Evolutionary conservation across 2,329 filamentous ascomycete genomes (phyloP).

Genomic region (Microcyclospora tardicrescens): DNA sequence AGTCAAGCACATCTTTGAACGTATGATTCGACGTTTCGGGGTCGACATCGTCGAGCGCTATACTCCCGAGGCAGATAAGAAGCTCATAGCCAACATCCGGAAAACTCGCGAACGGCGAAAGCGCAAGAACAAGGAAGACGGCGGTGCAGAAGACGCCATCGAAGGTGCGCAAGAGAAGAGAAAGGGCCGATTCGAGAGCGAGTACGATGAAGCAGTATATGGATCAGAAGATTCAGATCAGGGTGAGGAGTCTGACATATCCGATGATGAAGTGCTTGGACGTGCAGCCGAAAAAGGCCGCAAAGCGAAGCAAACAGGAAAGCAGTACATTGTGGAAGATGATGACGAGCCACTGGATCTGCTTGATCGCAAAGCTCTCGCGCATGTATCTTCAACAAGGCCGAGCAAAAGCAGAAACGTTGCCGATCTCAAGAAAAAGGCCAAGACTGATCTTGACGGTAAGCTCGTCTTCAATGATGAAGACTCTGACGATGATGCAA

Average conservation of each 20-base stretch:
- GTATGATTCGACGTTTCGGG: slow-evolving; percentile 84
- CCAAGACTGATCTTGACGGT: slow-evolving; percentile 61
- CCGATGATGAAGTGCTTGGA: slow-evolving; percentile 45
- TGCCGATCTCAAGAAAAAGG: slow-evolving; percentile 40
- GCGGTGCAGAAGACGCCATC: slow-evolving; percentile 44
- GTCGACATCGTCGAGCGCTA: slow-evolving; percentile 65
- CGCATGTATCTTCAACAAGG: slow-evolving; percentile 85
- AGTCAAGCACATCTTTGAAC: slow-evolving; percentile 94
- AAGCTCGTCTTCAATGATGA: slow-evolving; percentile 59
- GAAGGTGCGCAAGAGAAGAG: slow-evolving; percentile 30
- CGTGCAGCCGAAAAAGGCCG: slow-evolving; percentile 37
- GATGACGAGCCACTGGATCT: slow-evolving; percentile 92
- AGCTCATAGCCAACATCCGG: slow-evolving; percentile 84
- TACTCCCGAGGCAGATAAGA: slow-evolving; percentile 75
- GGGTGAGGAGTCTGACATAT: slow-evolving; percentile 43
- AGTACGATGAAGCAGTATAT: slow-evolving; percentile 93
- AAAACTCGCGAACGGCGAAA: slow-evolving; percentile 88
- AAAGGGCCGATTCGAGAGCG: slow-evolving; percentile 66
- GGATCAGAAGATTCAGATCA: slow-evolving; percentile 45
- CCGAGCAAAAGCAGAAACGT: slow-evolving; percentile 48
- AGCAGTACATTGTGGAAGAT: slow-evolving; percentile 83
- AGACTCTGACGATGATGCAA: slow-evolving; percentile 30
- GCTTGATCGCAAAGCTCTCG: slow-evolving; percentile 75
- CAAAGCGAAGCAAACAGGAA: slow-evolving; percentile 41
- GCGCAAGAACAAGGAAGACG: slow-evolving; percentile 71